Percentiles rank a stretch among this genome's conserved stretches.
These are phyloP conservation scores for Aspergillus niger DNA, from an alignment of 2,329 filamentous ascomycete species.

Conservation along the genomic window DNA sequence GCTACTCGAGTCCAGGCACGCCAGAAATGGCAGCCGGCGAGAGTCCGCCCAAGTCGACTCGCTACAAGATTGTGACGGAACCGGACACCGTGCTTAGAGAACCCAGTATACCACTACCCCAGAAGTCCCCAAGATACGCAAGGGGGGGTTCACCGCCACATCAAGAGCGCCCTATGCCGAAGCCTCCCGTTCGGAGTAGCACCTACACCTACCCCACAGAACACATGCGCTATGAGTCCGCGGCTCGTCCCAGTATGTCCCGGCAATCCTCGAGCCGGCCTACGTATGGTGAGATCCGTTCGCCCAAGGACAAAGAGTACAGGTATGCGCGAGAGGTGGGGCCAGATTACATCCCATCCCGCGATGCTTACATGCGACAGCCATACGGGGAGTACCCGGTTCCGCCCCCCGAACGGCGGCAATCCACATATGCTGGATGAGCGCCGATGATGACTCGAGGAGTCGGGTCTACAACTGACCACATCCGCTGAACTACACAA, in stretches of 20 bases:
- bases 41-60: constrained; percentile 38
- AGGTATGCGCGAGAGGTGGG: constrained; percentile 32
- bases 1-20: constrained; percentile 49
- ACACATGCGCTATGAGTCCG: constrained; percentile 25
- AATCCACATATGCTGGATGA: constrained; percentile 25
- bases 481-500: too few relatives aligned
- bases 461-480: too few relatives aligned
- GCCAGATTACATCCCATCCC: constrained; percentile 25
- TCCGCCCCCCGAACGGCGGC: constrained; percentile 26
- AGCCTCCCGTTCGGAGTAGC: constrained; percentile 28
- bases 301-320: constrained; percentile 29
- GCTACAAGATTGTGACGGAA: constrained; percentile 36
- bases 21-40: constrained; percentile 41
- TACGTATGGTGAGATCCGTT: constrained; percentile 26
- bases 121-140: constrained; percentile 29
- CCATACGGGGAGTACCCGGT: constrained; percentile 23
- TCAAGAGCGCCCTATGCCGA: constrained; percentile 27
- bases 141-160: constrained; percentile 33
- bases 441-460: constrained; percentile 3
- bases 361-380: constrained; percentile 21
- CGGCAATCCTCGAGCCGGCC: constrained; percentile 16
- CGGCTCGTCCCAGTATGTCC: constrained; percentile 21
- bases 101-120: constrained; percentile 21
- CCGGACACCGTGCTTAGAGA: constrained; percentile 34
- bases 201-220: constrained; percentile 32